A percentile compares a stretch with the other conserved stretches of the same genome.
Evolutionary conservation across 768 basidiomycete genomes (phyloP).

Genomic region (Pleurotus salmoneostramineus): DNA sequence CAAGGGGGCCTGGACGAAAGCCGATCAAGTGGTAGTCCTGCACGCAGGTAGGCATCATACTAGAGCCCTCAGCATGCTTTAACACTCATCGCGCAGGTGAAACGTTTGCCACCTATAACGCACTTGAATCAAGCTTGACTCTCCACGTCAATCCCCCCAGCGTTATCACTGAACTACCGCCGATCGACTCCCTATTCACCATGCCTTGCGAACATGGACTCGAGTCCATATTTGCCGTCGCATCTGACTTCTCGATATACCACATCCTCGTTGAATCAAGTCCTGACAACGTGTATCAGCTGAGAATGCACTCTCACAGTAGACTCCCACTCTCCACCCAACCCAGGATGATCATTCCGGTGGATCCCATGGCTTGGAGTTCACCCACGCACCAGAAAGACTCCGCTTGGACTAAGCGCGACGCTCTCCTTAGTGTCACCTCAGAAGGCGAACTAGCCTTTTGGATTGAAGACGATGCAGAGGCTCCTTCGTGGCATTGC

Average conservation of each 20-base stretch:
- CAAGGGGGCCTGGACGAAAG: constrained; percentile 47
- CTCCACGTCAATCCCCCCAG: constrained; percentile 48
- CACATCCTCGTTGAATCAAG: constrained; percentile 40
- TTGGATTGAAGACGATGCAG: constrained; percentile 61
- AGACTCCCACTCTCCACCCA: constrained; percentile 48
- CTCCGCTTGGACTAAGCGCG: constrained; percentile 48
- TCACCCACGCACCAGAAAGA: constrained; percentile 14
- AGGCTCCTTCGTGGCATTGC: constrained; percentile 47
- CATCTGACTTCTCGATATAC: constrained; percentile 54
- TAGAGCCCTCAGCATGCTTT: too few species aligned
- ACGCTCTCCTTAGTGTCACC: constrained; percentile 78
- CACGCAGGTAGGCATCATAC: constrained; percentile 50
- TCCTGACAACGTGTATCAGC: constrained; percentile 22
- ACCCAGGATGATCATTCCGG: constrained; percentile 61
- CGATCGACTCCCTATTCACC: constrained; percentile 59
- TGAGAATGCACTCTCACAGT: constrained; percentile 45
- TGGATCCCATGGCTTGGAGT: constrained; percentile 89
- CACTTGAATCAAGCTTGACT: constrained; percentile 40
- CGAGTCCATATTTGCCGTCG: constrained; percentile 65
- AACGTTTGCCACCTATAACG: constrained; percentile 57
- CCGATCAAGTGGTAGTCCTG: constrained; percentile 69
- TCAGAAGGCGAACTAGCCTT: constrained; percentile 78
- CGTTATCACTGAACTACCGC: constrained; percentile 38
- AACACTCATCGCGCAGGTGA: constrained; percentile 33
- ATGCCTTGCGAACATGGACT: constrained; percentile 49